Base-by-base conservation (phyloP, 257 asterid genomes). In the Gynochthodes officinalis region DNA sequence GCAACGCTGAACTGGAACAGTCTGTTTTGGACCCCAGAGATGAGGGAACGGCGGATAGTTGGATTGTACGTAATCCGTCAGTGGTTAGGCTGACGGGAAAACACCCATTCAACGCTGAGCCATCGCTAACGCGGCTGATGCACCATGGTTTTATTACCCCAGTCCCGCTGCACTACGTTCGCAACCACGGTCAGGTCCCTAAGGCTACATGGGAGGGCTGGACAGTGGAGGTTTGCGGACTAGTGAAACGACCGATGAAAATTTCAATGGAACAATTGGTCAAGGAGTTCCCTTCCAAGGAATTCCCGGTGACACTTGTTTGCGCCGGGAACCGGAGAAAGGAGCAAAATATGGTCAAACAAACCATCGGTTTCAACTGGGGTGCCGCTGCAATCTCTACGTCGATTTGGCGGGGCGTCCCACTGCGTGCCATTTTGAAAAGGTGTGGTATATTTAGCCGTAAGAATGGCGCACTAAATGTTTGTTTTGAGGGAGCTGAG, bases 141-240 rank as follows among this genome's bases (percentile, higher is more conserved):
- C 93, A 87, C 83, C 92, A 91, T 74, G 99, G 99, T 7, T 94
- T 94, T 86, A 91, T 94, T 61, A 94, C 99, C 0, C 99, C 99
- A 9, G 99, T 87, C 0, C 95, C 99, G 0, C 89, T 91, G 76
- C 99, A 94, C 85, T 94, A 94, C 82, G 99, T 94, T 25, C 95
- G 99, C 11, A 94, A 94, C 87, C 99, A 94, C 77, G 99, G 99
- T 0, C 23, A 90, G 1, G 99, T 94, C 8, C 99, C 99, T 0
- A 79, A 76, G 27, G 91, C 81, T 2, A 4, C 85, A 2, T 89
- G 87, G 85, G 86, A 79, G 1, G 93, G 86, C 16, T 91, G 99
- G 99, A 84, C 87, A 6, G 88, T 94, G 3, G 97, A 94, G 66
- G 79, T 94, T 0, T 81, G 90, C 73, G 99, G 99, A 2, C 87